Evolutionary conservation across 78 protist species (phyloP).

Genomic region (Pigoraptor vietnamica): DNA sequence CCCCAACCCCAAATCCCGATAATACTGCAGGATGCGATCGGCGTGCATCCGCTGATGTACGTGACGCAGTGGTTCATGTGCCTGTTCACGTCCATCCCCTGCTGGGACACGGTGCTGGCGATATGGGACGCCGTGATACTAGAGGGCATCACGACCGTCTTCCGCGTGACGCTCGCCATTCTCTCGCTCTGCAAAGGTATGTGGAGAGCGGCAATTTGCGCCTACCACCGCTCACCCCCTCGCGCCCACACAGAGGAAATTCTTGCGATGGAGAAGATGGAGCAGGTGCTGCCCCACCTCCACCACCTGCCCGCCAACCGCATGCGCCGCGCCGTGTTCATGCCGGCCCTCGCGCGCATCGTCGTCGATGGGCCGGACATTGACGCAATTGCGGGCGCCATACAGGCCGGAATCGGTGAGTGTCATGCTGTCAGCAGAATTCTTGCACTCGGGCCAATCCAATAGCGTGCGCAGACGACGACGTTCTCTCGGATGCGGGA

Average conservation of each 20-base stretch:
- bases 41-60: slow-evolving; percentile 4
- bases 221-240: not conserved
- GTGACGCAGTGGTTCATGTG: slow-evolving; percentile 10
- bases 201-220: not conserved
- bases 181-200: not conserved
- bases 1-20: not conserved
- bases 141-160: not conserved
- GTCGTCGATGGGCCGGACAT: not conserved
- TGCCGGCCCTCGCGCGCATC: not conserved
- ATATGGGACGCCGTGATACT: not conserved
- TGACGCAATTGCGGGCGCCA: not conserved
- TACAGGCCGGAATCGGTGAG: not conserved
- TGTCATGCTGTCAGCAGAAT: not conserved
- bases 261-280: not conserved
- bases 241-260: not conserved
- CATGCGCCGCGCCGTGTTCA: not conserved
- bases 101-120: slow-evolving; percentile 2
- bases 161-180: not conserved
- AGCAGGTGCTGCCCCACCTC: not conserved
- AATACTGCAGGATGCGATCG: not conserved
- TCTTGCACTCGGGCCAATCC: not conserved
- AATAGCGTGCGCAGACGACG: not conserved
- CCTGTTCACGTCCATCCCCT: not conserved
- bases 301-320: not conserved
- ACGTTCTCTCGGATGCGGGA: not conserved